phyloP scores from a whole-genome alignment of 805 yeast genomes.

The Yarrowia yakushimensis region DNA sequence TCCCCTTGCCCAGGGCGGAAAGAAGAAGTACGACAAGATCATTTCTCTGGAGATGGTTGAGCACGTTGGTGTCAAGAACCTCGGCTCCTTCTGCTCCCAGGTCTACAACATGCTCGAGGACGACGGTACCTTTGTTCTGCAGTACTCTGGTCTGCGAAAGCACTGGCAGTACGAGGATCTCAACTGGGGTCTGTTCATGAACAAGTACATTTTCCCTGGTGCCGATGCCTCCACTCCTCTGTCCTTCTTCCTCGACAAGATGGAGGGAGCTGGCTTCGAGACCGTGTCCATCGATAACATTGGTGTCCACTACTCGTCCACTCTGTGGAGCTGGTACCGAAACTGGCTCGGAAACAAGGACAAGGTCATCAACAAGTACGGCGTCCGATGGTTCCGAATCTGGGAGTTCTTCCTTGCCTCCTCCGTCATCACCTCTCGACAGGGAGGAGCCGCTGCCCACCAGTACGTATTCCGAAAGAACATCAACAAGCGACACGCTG shows the following conservation, averaged over 20 bases:
- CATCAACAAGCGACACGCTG: conserved; percentile 76
- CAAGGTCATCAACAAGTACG: conserved; percentile 71
- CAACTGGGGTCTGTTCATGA: conserved; percentile 93
- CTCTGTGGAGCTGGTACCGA: conserved; percentile 91
- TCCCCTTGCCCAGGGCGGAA: conserved; percentile 61
- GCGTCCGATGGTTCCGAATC: conserved; percentile 84
- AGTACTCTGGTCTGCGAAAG: conserved; percentile 87
- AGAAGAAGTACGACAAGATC: conserved; percentile 68
- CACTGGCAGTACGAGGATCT: conserved; percentile 93
- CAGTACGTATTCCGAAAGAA: conserved; percentile 90
- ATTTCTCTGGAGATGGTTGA: conserved; percentile 94
- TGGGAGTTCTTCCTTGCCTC: conserved; percentile 88
- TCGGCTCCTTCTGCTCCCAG: conserved; percentile 69
- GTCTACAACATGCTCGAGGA: conserved; percentile 85
- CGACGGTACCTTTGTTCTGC: conserved; percentile 83
- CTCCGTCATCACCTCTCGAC: conserved; percentile 82
- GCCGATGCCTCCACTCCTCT: conserved; percentile 95
- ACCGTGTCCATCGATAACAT: conserved; percentile 78
- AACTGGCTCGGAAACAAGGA: conserved; percentile 88
- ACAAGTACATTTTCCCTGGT: conserved; percentile 94
- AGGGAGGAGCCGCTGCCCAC: conserved; percentile 88
- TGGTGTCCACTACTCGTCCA: conserved; percentile 89
- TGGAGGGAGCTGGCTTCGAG: conserved; percentile 85
- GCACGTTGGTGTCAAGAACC: conserved; percentile 90
- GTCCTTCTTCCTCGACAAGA: conserved; percentile 69